Base-by-base conservation (phyloP, 768 basidiomycete species). In the Favolaschia claudopus region DNA sequence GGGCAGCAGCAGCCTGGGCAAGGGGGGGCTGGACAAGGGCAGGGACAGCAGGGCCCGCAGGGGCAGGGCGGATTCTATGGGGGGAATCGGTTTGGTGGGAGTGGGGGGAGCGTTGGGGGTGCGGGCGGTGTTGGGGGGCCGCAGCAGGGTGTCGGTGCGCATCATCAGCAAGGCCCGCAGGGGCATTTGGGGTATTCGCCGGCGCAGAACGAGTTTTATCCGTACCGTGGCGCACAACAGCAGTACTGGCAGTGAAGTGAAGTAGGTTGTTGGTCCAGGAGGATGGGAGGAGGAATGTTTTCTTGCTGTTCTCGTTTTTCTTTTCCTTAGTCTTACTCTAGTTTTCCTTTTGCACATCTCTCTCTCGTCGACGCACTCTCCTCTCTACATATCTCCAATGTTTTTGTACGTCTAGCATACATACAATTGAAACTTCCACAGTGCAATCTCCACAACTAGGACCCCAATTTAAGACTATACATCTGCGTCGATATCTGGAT, bases 201-300 rank as follows among this genome's bases (percentile, higher is more conserved):
- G 67, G 85, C 83, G 38, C 84, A 79, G 45, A 86, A 81, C 46
- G 89, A 91, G 42, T 92, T 90, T 70, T 92, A 92, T 70, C 83
- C 85, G 62, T 91, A 91, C 70, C 89, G 88, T 71, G 80, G 87
- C 70, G 87, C 84, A 69, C 85, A 84, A 67, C 84, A 82, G 69
- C 78, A 77, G 54, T 84, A 87, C 75, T 87, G 86, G 84, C 84
- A 88, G 73, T 87, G 46, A 80, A n/a, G n/a, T n/a, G n/a, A n/a
- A n/a, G 71, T 83, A 82, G 67, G 81, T 81, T 79, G 78, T 81
- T 72, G 80, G 53, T 56, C 20, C 17, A 29, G 27, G 28, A 32
- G 45, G 19, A 24, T 10, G 54, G 29, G 25, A 32, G n/a, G 51
- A 38, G 62, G 32, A 39, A 51, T 45, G 50, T 24, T 53, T 42